Base-by-base conservation (phyloP, 306 rosid species). In the Luffa acutangula region DNA sequence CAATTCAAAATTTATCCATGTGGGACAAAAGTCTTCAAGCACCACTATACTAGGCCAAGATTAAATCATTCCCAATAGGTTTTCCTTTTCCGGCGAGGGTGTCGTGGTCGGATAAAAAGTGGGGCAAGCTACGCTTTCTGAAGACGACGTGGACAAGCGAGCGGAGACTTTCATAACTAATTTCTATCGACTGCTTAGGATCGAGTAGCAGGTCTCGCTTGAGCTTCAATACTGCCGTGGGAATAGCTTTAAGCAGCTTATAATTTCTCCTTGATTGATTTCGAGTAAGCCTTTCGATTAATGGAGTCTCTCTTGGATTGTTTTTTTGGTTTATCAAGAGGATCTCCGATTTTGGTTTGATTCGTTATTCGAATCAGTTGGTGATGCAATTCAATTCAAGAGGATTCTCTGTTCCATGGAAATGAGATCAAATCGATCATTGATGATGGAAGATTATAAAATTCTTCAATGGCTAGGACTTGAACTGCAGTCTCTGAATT, bases 131-230 rank as follows among this genome's bases (percentile, higher is more conserved):
- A 6, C 70, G 89, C 89, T 14, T 88, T n/a, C 90, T 0, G 93
- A 92, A 39, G 99, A 90, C 37, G 97, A 93, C 53, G 82, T 95
- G 52, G 89, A 95, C 76, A 83, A 58, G 45, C 90, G 87, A 39
- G 90, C 97, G 0, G 99, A 95, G 57, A 81, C 81, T 79, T 95
- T 95, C 53, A 95, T 93, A 1, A 72, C 83, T 33, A 95, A 90
- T 62, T 95, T 95, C 83, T 82, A 90, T 37, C 84, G 81, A 1
- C 97, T 89, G 65, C 97, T 95, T 88, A 84, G 14, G 75, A 75
- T 95, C 17, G 99, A 95, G 74, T 84, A 97, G 25, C 99, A 95
- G 72, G 80, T 91, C 21, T 92, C 95, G 0, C 79, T 93, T 70
- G 85, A 95, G 84, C 88, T 95, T 7, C 89, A 87, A 1, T 91